Conservation (phyloP, 768 basidiomycete genomes). For the Leccinum boreale region DNA sequence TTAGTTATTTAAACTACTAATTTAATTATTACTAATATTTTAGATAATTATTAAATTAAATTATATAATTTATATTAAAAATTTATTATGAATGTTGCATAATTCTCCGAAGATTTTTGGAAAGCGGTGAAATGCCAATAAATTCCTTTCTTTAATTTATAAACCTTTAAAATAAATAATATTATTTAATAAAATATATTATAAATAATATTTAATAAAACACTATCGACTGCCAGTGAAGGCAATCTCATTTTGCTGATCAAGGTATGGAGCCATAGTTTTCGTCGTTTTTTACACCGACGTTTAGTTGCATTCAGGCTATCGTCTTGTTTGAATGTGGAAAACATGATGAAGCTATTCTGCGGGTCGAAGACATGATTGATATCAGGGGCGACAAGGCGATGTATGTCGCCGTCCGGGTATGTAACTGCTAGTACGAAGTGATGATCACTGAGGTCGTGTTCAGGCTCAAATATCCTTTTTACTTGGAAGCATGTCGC, state of each 20-base stretch:
- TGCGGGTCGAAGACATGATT: conserved; percentile 4
- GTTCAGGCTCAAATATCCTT: conserved; percentile 8
- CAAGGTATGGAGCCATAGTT: background rate
- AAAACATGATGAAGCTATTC: conserved; percentile 3
- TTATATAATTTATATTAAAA: no score
- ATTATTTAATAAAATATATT: no score
- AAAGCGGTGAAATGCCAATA: no score
- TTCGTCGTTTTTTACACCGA: rapidly evolving
- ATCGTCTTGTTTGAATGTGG: conserved; percentile 8
- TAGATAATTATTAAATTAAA: no score
- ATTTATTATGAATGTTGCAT: no score
- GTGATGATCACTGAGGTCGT: background rate
- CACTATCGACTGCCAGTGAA: background rate
- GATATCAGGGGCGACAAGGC: background rate
- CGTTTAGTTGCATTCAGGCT: background rate
- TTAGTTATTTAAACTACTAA: no score
- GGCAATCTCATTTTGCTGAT: conserved; percentile 7
- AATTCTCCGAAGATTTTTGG: no score
- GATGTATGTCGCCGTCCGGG: background rate
- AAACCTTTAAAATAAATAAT: no score
- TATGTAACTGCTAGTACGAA: background rate
- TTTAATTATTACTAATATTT: no score
- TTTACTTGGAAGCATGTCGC: background rate
- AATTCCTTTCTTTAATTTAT: no score
- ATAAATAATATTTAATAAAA: no score